A percentile compares a stretch with the other conserved stretches of the same genome.
These are phyloP conservation scores for Trichoderma aggressivum DNA, from an alignment of 2,329 filamentous ascomycete species.

Conservation along the genomic window DNA sequence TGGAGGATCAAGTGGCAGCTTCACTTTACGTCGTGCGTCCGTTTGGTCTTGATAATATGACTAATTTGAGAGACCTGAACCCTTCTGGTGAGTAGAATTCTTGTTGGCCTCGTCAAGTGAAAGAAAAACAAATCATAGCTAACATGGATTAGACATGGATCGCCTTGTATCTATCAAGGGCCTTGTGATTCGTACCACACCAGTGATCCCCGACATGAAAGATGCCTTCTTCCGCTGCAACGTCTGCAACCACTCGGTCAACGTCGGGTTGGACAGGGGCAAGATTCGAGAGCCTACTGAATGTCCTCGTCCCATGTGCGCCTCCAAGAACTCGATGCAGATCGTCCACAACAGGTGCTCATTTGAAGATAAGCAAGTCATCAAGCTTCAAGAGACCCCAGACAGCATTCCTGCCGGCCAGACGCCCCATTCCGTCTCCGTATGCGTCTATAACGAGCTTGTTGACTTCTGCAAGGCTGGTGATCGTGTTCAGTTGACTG, in stretches of 20 bases:
- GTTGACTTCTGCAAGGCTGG: slow-evolving; percentile 98
- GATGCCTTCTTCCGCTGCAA: slow-evolving; percentile 97
- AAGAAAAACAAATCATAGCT: not conserved
- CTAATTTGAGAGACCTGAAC: slow-evolving; percentile 92
- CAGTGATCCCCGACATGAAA: slow-evolving; percentile 98
- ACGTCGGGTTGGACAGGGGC: slow-evolving; percentile 88
- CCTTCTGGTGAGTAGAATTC: slow-evolving; percentile 59
- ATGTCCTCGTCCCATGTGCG: slow-evolving; percentile 79
- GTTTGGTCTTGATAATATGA: slow-evolving; percentile 79
- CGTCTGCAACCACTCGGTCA: slow-evolving; percentile 85
- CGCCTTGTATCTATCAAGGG: slow-evolving; percentile 94
- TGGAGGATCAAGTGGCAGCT: slow-evolving; percentile 77
- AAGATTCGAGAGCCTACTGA: slow-evolving; percentile 92
- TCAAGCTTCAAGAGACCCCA: slow-evolving; percentile 96
- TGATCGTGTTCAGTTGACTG: slow-evolving; percentile 92
- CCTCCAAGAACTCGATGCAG: slow-evolving; percentile 91
- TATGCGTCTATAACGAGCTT: slow-evolving; percentile 94
- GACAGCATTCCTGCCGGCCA: slow-evolving; percentile 93
- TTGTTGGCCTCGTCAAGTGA: no score
- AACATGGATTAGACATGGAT: slow-evolving; percentile 69
- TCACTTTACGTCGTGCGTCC: slow-evolving; percentile 83
- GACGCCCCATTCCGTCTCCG: slow-evolving; percentile 93
- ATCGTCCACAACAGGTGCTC: slow-evolving; percentile 93
- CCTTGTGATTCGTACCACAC: slow-evolving; percentile 90
- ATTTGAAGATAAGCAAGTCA: slow-evolving; percentile 97